A percentile compares a stretch with the other conserved stretches of the same genome.
Evolutionary conservation across 2,329 filamentous ascomycete species (phyloP).

Genomic region (Capronia americana): DNA sequence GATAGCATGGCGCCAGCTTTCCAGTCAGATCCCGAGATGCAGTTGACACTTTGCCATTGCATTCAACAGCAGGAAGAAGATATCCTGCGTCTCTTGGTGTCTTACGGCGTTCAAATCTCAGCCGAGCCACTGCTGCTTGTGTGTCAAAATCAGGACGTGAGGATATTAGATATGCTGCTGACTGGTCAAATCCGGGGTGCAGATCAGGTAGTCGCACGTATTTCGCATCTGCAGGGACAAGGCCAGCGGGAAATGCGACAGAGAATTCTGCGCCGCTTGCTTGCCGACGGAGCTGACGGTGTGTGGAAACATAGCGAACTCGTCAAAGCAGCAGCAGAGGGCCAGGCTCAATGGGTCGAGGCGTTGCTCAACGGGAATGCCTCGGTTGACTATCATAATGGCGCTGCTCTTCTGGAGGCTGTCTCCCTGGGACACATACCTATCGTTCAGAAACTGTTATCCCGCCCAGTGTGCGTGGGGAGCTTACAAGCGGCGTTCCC

Average conservation of each 20-base stretch:
- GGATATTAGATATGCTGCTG: conserved; percentile 13
- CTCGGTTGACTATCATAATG: conserved; percentile 20
- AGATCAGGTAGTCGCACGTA: conserved; percentile 6
- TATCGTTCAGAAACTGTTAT: conserved; percentile 13
- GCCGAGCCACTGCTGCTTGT: conserved; percentile 6
- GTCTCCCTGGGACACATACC: conserved; percentile 9
- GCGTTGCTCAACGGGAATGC: conserved; percentile 10
- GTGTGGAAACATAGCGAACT: conserved; percentile 19
- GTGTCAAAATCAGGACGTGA: conserved; percentile 16
- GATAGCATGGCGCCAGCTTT: conserved; percentile 3
- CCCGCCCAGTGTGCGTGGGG: conserved; percentile 9
- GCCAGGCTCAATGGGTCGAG: neutral
- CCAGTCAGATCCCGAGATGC: conserved; percentile 5
- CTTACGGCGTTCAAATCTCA: conserved; percentile 8
- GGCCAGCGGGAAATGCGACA: conserved; percentile 4
- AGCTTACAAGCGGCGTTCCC: conserved; percentile 20
- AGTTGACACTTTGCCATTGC: conserved; percentile 11
- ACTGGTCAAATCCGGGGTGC: conserved; percentile 16
- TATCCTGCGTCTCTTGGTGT: conserved; percentile 15
- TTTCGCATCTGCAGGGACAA: neutral
- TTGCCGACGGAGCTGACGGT: conserved; percentile 2
- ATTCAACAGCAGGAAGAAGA: conserved; percentile 15
- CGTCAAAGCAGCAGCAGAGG: conserved; percentile 10
- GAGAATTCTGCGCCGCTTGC: conserved; percentile 8
- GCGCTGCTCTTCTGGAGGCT: conserved; percentile 15